These are phyloP conservation scores for Pichia pseudocactophila DNA, from an alignment of 805 yeast genomes.

Conservation along the genomic window DNA sequence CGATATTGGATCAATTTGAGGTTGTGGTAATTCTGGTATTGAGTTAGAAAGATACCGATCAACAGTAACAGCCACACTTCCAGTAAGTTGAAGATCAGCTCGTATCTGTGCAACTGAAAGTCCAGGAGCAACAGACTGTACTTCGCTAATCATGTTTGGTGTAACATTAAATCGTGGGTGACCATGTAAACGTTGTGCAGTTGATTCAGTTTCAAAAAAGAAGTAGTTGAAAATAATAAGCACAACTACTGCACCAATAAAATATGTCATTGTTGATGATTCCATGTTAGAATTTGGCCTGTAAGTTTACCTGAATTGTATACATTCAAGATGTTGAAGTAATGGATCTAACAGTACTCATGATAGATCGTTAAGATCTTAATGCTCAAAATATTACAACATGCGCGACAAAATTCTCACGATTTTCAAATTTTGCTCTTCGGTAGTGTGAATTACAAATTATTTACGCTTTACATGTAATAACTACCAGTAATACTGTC, in stretches of 20 bases:
- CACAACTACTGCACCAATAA: neutral
- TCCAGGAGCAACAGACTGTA: conserved; percentile 72
- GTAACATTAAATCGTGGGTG: conserved; percentile 23
- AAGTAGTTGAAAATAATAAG: neutral
- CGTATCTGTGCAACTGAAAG: conserved; percentile 62
- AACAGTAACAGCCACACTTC: conserved; percentile 74
- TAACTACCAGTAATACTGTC: conserved; percentile 40
- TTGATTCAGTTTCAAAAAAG: neutral
- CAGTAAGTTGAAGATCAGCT: conserved; percentile 63
- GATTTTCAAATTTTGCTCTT: too few species aligned
- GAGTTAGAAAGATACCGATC: conserved; percentile 45
- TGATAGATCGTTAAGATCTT: too few species aligned
- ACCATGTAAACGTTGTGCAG: neutral
- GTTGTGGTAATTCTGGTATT: conserved; percentile 9
- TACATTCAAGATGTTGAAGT: too few species aligned
- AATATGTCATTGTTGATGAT: neutral
- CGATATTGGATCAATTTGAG: neutral
- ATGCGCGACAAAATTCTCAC: too few species aligned
- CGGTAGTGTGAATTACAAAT: too few species aligned
- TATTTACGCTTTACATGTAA: too few species aligned
- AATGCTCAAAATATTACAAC: too few species aligned
- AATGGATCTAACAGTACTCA: too few species aligned
- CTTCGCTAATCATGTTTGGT: conserved; percentile 74
- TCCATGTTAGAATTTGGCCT: too few species aligned
- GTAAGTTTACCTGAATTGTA: too few species aligned